Evolutionary conservation across 805 yeast species (phyloP).

Genomic region (Danielozyma ontarioensis): DNA sequence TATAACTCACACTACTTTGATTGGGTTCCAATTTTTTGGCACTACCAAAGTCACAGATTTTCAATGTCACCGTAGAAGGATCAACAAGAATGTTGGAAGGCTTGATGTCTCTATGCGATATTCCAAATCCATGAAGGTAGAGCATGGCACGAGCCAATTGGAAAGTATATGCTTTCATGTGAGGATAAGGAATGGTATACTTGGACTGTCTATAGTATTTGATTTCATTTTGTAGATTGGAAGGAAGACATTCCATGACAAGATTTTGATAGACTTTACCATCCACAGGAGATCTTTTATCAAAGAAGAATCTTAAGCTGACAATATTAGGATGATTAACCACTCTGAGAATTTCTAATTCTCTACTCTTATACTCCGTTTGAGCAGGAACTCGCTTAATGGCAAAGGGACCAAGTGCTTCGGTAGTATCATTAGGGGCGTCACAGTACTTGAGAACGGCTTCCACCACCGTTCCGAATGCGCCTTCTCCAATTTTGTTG

Average conservation of each 20-base stretch:
- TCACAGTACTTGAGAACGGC: conserved; percentile 46
- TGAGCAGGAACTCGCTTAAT: conserved; percentile 84
- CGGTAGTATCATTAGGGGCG: conserved; percentile 8
- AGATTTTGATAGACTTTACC: conserved; percentile 69
- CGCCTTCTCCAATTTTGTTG: conserved; percentile 78
- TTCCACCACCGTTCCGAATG: conserved; percentile 80
- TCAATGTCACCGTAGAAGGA: conserved; percentile 59
- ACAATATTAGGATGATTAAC: conserved; percentile 81
- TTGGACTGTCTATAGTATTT: conserved; percentile 60
- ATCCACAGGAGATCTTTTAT: conserved; percentile 50
- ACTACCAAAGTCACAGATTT: conserved; percentile 82
- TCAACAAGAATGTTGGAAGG: conserved; percentile 79
- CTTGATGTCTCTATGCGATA: conserved; percentile 80
- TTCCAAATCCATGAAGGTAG: conserved; percentile 73
- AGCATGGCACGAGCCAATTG: conserved; percentile 82
- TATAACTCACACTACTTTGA: conserved; percentile 90
- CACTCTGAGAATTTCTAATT: conserved; percentile 66
- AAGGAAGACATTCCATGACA: conserved; percentile 86
- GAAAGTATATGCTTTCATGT: conserved; percentile 70
- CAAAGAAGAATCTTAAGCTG: conserved; percentile 62
- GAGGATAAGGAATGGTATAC: conserved; percentile 62
- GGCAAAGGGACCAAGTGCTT: conserved; percentile 78
- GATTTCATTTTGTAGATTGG: conserved; percentile 71
- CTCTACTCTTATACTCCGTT: conserved; percentile 80
- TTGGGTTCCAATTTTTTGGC: conserved; percentile 74